Percentiles rank a stretch among this genome's conserved stretches.
These are phyloP conservation scores for Diplodia sapinea DNA, from an alignment of 2,329 filamentous ascomycete species.

Conservation along the genomic window DNA sequence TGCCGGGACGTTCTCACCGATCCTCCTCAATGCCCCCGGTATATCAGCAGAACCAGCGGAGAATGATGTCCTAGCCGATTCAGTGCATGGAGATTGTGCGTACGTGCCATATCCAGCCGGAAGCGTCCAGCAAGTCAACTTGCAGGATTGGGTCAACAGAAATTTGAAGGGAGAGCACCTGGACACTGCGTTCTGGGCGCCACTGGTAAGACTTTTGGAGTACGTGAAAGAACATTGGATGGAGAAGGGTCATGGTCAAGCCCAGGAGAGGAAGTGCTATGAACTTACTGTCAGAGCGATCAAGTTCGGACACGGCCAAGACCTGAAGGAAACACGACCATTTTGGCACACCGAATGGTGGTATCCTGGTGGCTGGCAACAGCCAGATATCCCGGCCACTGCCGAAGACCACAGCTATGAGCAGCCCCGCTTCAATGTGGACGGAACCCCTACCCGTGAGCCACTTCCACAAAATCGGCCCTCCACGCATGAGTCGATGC, in stretches of 20 bases:
- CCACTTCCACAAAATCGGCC: neutral
- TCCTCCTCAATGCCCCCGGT: neutral
- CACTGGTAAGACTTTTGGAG: neutral
- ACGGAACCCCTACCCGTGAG: neutral
- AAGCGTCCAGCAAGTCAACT: neutral
- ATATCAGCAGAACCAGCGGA: neutral
- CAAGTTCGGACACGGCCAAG: neutral
- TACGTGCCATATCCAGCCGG: neutral
- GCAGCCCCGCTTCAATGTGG: neutral
- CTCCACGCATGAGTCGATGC: neutral
- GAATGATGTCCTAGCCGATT: neutral
- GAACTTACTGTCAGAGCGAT: constrained; percentile 8
- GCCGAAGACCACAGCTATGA: neutral
- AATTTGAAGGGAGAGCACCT: neutral
- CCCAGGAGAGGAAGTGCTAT: neutral
- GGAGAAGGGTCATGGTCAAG: neutral
- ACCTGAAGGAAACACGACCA: neutral
- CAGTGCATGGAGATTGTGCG: neutral
- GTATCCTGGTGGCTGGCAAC: neutral
- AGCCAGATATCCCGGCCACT: too few relatives aligned
- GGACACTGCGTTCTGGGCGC: neutral
- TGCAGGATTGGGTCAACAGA: constrained; percentile 5
- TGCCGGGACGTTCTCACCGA: neutral
- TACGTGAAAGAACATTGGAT: neutral
- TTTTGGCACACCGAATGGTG: constrained; percentile 5